These are phyloP conservation scores for Dactylellina haptotyla DNA, from an alignment of 2,329 filamentous ascomycete species.

Conservation along the genomic window DNA sequence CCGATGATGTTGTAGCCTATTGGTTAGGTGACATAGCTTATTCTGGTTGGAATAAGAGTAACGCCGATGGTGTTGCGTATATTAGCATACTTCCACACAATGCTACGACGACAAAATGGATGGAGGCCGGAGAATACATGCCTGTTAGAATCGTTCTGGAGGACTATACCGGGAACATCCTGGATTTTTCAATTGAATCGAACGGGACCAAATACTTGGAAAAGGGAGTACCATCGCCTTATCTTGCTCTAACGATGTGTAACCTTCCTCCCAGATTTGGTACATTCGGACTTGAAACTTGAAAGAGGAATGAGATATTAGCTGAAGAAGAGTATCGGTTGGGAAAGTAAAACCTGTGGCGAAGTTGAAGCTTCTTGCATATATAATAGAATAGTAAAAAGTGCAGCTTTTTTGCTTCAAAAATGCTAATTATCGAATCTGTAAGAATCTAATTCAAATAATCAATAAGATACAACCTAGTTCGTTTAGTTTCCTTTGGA, in stretches of 20 bases:
- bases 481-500: too few species aligned
- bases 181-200: conserved; percentile 3
- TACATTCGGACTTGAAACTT: too few species aligned
- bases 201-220: background rate
- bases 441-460: too few species aligned
- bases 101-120: background rate
- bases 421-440: too few species aligned
- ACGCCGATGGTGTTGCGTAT: conserved; percentile 2
- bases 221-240: conserved; percentile 3
- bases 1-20: conserved; percentile 5
- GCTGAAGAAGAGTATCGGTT: too few species aligned
- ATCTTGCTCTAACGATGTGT: background rate
- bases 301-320: too few species aligned
- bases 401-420: too few species aligned
- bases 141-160: conserved; percentile 12
- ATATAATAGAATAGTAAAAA: too few species aligned
- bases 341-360: too few species aligned
- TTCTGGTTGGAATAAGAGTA: conserved; percentile 4
- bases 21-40: conserved; percentile 4
- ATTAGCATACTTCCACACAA: background rate
- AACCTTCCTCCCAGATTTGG: too few species aligned
- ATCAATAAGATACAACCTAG: too few species aligned
- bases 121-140: conserved; percentile 13
- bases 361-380: too few species aligned
- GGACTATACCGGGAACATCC: background rate